These are phyloP conservation scores for Saccharomycopsis fibuligera DNA, from an alignment of 805 yeast species.

Conservation along the genomic window DNA sequence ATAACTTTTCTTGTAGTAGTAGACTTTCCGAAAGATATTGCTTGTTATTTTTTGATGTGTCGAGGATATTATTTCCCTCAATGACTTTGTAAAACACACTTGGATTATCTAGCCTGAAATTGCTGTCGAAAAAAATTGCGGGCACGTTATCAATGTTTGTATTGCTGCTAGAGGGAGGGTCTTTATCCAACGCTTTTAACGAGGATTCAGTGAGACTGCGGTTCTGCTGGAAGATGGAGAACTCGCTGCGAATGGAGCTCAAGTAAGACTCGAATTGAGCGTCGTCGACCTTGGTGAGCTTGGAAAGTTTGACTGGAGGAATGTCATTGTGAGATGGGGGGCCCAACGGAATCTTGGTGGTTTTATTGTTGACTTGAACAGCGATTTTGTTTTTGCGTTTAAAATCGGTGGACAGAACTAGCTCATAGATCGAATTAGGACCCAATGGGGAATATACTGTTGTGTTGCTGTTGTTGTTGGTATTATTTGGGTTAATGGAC, in stretches of 20 bases:
- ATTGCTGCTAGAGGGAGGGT: background rate
- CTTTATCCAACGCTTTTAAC: constrained; percentile 30
- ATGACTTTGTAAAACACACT: constrained; percentile 71
- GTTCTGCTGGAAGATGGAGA: constrained; percentile 36
- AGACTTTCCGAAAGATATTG: constrained; percentile 41
- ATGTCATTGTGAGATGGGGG: constrained; percentile 79
- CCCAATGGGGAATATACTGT: constrained; percentile 41
- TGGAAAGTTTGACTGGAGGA: constrained; percentile 67
- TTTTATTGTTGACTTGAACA: constrained; percentile 28
- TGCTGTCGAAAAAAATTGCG: constrained; percentile 52
- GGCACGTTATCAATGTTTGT: constrained; percentile 48
- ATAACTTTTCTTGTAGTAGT: constrained; percentile 66
- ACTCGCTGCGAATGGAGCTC: constrained; percentile 37
- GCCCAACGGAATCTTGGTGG: constrained; percentile 41
- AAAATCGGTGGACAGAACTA: constrained; percentile 57
- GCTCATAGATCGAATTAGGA: constrained; percentile 70
- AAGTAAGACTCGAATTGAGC: constrained; percentile 40
- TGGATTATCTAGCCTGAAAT: constrained; percentile 84
- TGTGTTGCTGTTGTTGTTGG: background rate
- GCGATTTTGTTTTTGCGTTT: constrained; percentile 28
- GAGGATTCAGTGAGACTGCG: constrained; percentile 39
- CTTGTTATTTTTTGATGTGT: constrained; percentile 24
- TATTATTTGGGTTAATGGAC: background rate
- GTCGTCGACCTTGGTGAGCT: constrained; percentile 40
- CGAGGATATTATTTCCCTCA: constrained; percentile 44